Evolutionary conservation across 192 early-diverging fungal genomes (phyloP).

Genomic region (Fimicolochytrium jonesii): DNA sequence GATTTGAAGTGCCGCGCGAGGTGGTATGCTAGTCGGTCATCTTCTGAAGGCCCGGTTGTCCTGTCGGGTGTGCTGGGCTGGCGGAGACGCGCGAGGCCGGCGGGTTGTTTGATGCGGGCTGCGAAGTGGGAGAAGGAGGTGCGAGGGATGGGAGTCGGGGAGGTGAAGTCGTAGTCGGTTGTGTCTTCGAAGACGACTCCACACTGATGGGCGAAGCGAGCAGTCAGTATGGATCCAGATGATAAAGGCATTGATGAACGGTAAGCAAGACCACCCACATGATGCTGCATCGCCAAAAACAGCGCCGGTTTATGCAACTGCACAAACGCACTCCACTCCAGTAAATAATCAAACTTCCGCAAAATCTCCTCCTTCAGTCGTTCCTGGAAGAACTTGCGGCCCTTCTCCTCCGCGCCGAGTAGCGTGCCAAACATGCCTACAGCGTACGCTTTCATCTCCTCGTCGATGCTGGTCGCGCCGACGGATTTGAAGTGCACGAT

Average conservation of each 20-base stretch:
- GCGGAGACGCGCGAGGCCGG: slow-evolving; percentile 29
- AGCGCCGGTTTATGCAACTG: slow-evolving; percentile 40
- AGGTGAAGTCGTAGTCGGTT: slow-evolving; percentile 42
- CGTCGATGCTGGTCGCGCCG: slow-evolving; percentile 49
- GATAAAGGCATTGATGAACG: too few relatives aligned
- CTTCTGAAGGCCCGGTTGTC: too few relatives aligned
- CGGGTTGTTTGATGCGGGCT: slow-evolving; percentile 32
- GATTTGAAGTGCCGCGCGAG: slow-evolving; percentile 47
- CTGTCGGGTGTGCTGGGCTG: background rate
- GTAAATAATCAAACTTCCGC: slow-evolving; percentile 38
- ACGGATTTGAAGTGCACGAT: slow-evolving; percentile 48
- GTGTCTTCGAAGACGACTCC: slow-evolving; percentile 45
- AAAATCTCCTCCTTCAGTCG: slow-evolving; percentile 31
- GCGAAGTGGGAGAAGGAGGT: slow-evolving; percentile 30
- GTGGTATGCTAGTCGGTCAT: slow-evolving; percentile 44
- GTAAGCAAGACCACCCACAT: slow-evolving; percentile 36
- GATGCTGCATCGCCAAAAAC: slow-evolving; percentile 51
- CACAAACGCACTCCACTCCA: slow-evolving; percentile 27
- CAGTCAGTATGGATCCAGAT: background rate
- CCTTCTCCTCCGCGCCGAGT: slow-evolving; percentile 32
- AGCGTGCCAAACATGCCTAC: slow-evolving; percentile 35
- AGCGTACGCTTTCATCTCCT: slow-evolving; percentile 41
- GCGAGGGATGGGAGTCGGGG: slow-evolving; percentile 24
- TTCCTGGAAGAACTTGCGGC: slow-evolving; percentile 43
- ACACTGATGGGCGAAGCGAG: slow-evolving; percentile 26